Conservation (phyloP, 148 eudicot species). For the Cornus controversa region DNA sequence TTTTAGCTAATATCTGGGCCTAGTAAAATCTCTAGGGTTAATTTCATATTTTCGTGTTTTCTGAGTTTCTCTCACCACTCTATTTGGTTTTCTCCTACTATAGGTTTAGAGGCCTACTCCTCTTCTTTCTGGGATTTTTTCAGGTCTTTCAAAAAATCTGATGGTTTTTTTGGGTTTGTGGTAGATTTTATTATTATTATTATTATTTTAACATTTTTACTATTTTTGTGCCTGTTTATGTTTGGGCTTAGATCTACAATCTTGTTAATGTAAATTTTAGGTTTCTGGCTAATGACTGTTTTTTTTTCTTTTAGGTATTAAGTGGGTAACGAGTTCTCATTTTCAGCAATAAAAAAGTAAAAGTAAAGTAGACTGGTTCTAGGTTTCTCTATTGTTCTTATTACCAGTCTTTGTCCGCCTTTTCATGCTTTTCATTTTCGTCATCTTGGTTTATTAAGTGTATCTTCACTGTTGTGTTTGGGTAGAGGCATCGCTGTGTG, state of each 20-base stretch:
- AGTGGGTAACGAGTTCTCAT: background rate
- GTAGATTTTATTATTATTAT: background rate
- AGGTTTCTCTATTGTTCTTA: background rate
- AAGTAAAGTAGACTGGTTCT: slow-evolving; percentile 7
- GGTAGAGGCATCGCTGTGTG: slow-evolving; percentile 2
- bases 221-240: background rate
- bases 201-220: background rate
- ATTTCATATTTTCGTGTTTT: background rate
- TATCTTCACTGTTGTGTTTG: slow-evolving; percentile 10
- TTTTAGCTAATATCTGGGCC: background rate
- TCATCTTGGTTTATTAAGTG: slow-evolving; percentile 16
- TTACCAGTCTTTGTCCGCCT: slow-evolving; percentile 11
- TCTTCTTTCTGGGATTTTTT: background rate
- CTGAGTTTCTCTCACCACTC: background rate
- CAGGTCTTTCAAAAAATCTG: background rate
- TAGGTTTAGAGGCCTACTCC: background rate
- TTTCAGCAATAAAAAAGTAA: background rate
- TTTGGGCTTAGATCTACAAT: background rate
- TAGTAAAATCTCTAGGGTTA: background rate
- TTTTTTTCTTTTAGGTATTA: background rate
- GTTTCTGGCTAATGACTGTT: background rate
- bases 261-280: background rate
- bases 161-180: background rate
- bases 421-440: slow-evolving; percentile 20
- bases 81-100: background rate